Percentiles rank a stretch among this genome's conserved stretches.
Evolutionary conservation across 192 early-diverging fungal genomes (phyloP).

Genomic region (Podila verticillata): DNA sequence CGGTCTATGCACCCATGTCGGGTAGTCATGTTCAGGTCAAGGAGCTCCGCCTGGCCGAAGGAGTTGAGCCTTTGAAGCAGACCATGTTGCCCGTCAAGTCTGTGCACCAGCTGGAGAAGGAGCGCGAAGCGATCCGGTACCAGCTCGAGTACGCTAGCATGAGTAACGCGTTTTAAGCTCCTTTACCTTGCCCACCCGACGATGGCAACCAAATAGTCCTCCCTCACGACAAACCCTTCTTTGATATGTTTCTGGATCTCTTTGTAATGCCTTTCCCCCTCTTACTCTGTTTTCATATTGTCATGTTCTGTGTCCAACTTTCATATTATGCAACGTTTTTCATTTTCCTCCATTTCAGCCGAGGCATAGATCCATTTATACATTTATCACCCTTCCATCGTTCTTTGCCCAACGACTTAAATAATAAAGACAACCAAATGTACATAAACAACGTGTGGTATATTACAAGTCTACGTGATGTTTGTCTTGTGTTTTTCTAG

Average conservation of each 20-base stretch:
- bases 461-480: too few species aligned
- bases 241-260: background rate
- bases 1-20: background rate
- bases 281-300: background rate
- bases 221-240: background rate
- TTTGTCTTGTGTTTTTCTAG: too few species aligned
- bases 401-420: too few species aligned
- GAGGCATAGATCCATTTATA: background rate
- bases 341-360: too few species aligned
- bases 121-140: conserved; percentile 41
- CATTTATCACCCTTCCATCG: background rate
- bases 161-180: conserved; percentile 16
- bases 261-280: background rate
- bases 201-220: background rate
- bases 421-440: too few species aligned
- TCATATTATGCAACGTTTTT: too few species aligned
- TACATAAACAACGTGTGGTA: too few species aligned
- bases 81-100: conserved; percentile 50
- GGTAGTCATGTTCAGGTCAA: conserved; percentile 36
- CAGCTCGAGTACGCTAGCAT: conserved; percentile 14
- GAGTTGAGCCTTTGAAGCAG: conserved; percentile 49
- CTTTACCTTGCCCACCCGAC: background rate
- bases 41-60: conserved; percentile 46
- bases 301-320: background rate
- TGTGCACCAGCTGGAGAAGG: conserved; percentile 50